Evolutionary conservation across 2,329 filamentous ascomycete species (phyloP), one percentile per base, ranked within the genome.

Genomic region (Tolypocladium tropicale): DNA sequence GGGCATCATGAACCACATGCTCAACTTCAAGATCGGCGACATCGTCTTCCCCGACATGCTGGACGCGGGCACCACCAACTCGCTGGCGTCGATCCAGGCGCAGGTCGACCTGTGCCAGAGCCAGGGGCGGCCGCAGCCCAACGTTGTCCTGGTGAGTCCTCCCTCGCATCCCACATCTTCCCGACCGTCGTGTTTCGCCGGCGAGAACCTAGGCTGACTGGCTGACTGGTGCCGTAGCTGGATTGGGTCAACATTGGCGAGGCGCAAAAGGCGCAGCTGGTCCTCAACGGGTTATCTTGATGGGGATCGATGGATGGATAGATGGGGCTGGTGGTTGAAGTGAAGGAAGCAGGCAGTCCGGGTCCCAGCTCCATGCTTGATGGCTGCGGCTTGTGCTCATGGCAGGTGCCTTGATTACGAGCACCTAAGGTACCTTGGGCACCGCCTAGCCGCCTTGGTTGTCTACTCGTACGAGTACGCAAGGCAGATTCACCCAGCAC

Each of bases 171-270:
- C n/a, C n/a, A n/a, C n/a, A n/a, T n/a, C n/a, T n/a, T n/a, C n/a
- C n/a, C n/a, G n/a, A n/a, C n/a, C n/a, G n/a, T n/a, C n/a, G n/a
- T n/a, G n/a, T 9, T 39, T 51, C 43, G 43, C 51, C 32, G 39
- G 39, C 64, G 33, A 32, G 41, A 49, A 2, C 30, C 58, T 61
- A 16, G 63, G 57, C 33, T 32, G 52, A 21, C 2, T 18, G 28
- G 10, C 18, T 52, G n/a, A n/a, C n/a, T n/a, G n/a, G n/a, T n/a
- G n/a, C n/a, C n/a, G n/a, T 54, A 77, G 75, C 64, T 77, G 56
- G 75, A 78, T 56, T 77, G 70, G 59, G 68, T 76, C 36, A 66
- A 71, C 43, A 52, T 72, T 34, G 75, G 75, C 16, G 67, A 77
- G 12, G 70, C 68, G 12, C 70, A 74, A 30, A 60, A 64, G 21